phyloP scores from a whole-genome alignment of 116 monocot genomes.

The Zostera marina region DNA sequence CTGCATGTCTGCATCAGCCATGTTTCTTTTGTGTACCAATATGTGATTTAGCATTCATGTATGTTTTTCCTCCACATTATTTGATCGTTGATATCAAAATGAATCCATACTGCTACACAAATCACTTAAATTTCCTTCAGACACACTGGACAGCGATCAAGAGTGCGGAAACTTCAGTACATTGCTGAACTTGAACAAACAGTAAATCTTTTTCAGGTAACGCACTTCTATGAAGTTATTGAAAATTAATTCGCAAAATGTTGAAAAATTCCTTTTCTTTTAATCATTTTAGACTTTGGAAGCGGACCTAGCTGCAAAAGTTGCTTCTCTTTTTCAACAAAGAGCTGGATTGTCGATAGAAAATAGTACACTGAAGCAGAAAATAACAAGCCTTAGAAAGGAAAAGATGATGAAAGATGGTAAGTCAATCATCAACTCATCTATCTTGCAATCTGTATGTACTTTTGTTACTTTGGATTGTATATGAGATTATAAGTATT shows the following conservation, averaged over 20 bases:
- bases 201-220: conserved; percentile 69
- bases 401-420: conserved; percentile 78
- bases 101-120: neutral
- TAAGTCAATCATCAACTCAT: conserved; percentile 5
- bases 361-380: conserved; percentile 50
- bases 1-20: no score
- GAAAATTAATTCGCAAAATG: neutral
- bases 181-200: conserved; percentile 94
- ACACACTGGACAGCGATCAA: conserved; percentile 80
- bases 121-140: conserved; percentile 18
- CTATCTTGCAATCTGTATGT: neutral
- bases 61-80: neutral
- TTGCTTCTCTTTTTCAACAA: conserved; percentile 52
- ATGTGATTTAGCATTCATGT: no score
- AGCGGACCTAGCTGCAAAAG: conserved; percentile 57
- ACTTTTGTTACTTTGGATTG: neutral
- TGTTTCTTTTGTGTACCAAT: no score
- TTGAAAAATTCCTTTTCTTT: neutral
- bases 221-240: neutral
- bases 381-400: conserved; percentile 35
- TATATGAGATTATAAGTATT: neutral
- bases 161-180: conserved; percentile 92
- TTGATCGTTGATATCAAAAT: neutral
- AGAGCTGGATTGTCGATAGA: conserved; percentile 52
- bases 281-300: conserved; percentile 39